Evolutionary conservation across 2,329 filamentous ascomycete genomes (phyloP), one percentile per base, ranked within the genome.

Genomic region (Pyrenochaeta sp.): DNA sequence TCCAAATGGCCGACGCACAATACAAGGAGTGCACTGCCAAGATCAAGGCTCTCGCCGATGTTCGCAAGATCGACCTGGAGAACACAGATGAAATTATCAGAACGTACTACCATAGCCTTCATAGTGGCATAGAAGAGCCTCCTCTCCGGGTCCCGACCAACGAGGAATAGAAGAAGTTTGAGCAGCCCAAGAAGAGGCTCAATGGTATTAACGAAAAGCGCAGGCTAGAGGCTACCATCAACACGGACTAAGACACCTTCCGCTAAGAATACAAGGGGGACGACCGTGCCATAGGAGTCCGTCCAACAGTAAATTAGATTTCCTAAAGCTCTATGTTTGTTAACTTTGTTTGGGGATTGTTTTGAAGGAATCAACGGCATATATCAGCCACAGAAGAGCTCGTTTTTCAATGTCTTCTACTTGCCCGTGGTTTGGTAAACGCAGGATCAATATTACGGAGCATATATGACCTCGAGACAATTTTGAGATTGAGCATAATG

Each of bases 41-140:
- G 87, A 95, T 97, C 83, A 97, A 97, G 90, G 85, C 86, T 37
- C 80, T 97, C 75, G 92, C 92, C 40, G 92, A 97, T 67, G 87
- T 97, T 43, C 83, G 91, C 61, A 90, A 90, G 50, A 88, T 97
- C 62, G 90, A 90, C 52, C 88, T 97, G 61, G 93, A 97, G 76
- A 93, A 97, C 72, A 89, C 90, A 14, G 92, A 97, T 78, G 88
- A 86, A 27, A 93, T 97, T 63, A 96, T 97, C 75, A 85, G 90
- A 54, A 86, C 86, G 42, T 95, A 90, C 82, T 88, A 96, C 79
- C 81, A 84, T 63, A 87, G 87, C 74, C 75, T 88, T 64, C 84
- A 84, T 74, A 77, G 79, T 43, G 83, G 84, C 44, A 82, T 83
- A 75, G 79, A 86, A 74, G 81, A 80, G 76, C 86, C 82, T 27